Evolutionary conservation across 2,329 filamentous ascomycete species (phyloP).

Genomic region (Pseudocercospora vitis): DNA sequence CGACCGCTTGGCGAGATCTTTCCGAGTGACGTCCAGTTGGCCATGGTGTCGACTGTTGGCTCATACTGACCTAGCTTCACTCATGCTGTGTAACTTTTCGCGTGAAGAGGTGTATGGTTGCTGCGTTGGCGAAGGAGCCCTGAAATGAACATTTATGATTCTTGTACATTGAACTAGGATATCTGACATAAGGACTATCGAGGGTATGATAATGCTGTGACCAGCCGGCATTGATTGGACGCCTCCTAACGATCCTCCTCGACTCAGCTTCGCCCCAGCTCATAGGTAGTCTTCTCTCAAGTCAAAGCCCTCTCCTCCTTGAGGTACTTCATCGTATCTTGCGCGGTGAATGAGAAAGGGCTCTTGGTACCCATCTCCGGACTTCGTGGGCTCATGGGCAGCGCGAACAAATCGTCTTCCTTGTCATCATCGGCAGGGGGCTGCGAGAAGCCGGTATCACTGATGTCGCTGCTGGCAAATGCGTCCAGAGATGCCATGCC

Average conservation of each 20-base stretch:
- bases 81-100: neutral
- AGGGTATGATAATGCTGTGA: conserved; percentile 5
- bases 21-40: too few relatives aligned
- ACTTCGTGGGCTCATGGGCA: conserved; percentile 81
- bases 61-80: too few relatives aligned
- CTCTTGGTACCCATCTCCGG: conserved; percentile 77
- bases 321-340: conserved; percentile 40
- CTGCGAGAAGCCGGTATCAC: conserved; percentile 24
- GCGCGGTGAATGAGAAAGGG: conserved; percentile 66
- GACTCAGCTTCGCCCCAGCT: neutral
- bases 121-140: neutral
- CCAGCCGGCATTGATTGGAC: neutral
- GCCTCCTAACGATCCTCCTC: neutral
- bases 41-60: too few relatives aligned
- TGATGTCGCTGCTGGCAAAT: conserved; percentile 39
- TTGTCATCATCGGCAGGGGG: conserved; percentile 50
- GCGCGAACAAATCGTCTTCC: conserved; percentile 81
- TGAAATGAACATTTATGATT: neutral
- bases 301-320: conserved; percentile 14
- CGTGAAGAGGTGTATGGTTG: neutral
- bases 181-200: conserved; percentile 5
- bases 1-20: too few relatives aligned
- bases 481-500: conserved; percentile 49
- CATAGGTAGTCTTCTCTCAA: neutral
- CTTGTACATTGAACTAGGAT: neutral